Evolutionary conservation across 2,329 filamentous ascomycete species (phyloP), one percentile per base, ranked within the genome.

Genomic region (Aureobasidium pullulans): DNA sequence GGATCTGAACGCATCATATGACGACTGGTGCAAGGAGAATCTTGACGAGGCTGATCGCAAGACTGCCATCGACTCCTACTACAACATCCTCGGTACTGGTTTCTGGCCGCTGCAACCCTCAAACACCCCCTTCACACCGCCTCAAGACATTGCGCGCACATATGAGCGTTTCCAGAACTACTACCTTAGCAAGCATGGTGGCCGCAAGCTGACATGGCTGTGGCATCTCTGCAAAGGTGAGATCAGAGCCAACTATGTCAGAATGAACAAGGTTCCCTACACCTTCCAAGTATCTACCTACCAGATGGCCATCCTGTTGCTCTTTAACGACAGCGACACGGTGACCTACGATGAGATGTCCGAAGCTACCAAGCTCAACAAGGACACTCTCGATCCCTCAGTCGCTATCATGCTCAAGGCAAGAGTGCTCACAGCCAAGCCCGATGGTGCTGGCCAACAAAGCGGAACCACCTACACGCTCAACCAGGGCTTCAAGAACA

Each of bases 161-260:
- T 90, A 93, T 64, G 91, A 97, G 68, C 87, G 90, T 23, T 99
- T 99, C 73, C 81, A 86, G 32, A 86, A 83, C 34, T 99, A 95
- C 73, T 99, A 99, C 79, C 91, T 89, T 75, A 87, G 92, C 73
- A 99, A 97, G 81, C 94, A 99, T 72, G 94, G 88, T 66, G 94
- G 94, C 37, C 89, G 94, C 62, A 99, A 97, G 77, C 81, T 99
- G 40, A 96, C 93, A 7, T 99, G 94, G 94, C 75, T 99, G 60
- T 99, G 94, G 94, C 91, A 97, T 72, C 79, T 99, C 56, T 97
- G 91, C 81, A 99, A 97, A 78, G 94, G 94, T 60, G 94, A 99
- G 73, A 84, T 99, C 62, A 93, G 92, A 73, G 89, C 92, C 39
- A 93, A 92, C 69, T 99, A 96, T 74, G 88, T 89, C 79, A 95